phyloP scores from a whole-genome alignment of 306 rosid genomes.

The Neltuma alba region DNA sequence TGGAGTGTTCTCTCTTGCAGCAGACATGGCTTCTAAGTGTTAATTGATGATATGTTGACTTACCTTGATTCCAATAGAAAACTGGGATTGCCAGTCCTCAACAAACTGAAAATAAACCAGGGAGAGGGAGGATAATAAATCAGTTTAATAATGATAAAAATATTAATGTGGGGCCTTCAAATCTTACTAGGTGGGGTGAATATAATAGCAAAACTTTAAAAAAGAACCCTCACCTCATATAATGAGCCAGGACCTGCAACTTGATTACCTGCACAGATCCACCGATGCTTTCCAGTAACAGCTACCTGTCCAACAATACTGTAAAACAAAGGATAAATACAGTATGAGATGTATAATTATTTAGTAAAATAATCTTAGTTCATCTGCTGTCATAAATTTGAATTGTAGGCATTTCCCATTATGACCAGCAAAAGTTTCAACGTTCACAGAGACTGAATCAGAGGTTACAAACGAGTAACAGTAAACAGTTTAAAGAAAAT shows the following conservation, averaged over 20 bases:
- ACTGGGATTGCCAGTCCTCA: conserved; percentile 88
- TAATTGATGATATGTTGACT: conserved; percentile 23
- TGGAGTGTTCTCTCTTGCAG: conserved; percentile 13
- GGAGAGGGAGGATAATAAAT: conserved; percentile 20
- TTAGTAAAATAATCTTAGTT: neutral
- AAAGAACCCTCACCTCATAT: conserved; percentile 63
- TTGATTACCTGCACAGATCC: conserved; percentile 84
- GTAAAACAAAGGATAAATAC: conserved; percentile 33
- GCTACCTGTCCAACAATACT: conserved; percentile 97
- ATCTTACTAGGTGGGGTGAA: conserved; percentile 23
- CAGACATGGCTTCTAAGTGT: neutral
- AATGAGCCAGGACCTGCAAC: conserved; percentile 54
- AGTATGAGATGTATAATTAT: neutral
- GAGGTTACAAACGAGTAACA: neutral
- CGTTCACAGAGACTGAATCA: neutral
- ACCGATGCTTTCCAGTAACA: conserved; percentile 79
- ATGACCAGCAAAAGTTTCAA: neutral
- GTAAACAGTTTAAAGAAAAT: neutral
- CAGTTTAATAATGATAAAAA: conserved; percentile 18
- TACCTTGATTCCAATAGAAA: conserved; percentile 91
- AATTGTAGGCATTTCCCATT: neutral
- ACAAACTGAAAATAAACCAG: conserved; percentile 57
- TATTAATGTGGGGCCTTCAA: neutral
- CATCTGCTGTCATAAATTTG: conserved; percentile 3
- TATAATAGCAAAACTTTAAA: conserved; percentile 31